Evolutionary conservation across 23 red algal species (phyloP), one percentile per base, ranked within the genome.

Genomic region (Cyanidioschyzon merolae): DNA sequence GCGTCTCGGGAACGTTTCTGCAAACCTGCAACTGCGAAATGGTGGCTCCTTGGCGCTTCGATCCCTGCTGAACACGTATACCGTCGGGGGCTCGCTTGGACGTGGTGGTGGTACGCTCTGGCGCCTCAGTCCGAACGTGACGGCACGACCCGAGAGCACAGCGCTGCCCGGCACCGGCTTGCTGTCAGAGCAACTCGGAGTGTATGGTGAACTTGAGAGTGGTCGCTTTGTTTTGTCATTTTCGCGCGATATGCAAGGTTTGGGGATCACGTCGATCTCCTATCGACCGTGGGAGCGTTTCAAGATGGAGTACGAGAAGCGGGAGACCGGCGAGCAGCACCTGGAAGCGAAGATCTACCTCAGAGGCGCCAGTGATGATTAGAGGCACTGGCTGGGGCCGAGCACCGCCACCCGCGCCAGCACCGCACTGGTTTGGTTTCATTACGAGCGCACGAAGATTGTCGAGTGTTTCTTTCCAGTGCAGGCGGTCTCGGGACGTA

Each of bases 301-400:
- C 63, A 71, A 35, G 29, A 71, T 71, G 63, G 63, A 71, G 21
- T 71, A 71, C 29, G 63, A 35, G n/a, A 35, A 71, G 32, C 63
- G 21, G 29, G 63, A 71, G n/a, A 35, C 21, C 3, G 63, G 63
- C 32, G 63, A 71, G n/a, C 63, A 35, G 7, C 32, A 32, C 63
- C 63, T 71, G 16, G n/a, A 35, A 7, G 32, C 63, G 12, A 35
- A 71, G 63, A 71, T 71, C 32, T 71, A 71, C 63, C 30, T 71
- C 30, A 7, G 32, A 35, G 63, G 63, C 29, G 63, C 21, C 63
- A 32, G n/a, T 7, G 45, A 54, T 21, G 45, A 54, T 54, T 54
- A 21, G n/a, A n/a, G n/a, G n/a, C n/a, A n/a, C n/a, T n/a, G n/a
- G n/a, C n/a, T n/a, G n/a, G n/a, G n/a, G n/a, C n/a, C n/a, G n/a